These are phyloP conservation scores for Hypoxylon sp. DNA, from an alignment of 2,329 filamentous ascomycete genomes.

Conservation along the genomic window DNA sequence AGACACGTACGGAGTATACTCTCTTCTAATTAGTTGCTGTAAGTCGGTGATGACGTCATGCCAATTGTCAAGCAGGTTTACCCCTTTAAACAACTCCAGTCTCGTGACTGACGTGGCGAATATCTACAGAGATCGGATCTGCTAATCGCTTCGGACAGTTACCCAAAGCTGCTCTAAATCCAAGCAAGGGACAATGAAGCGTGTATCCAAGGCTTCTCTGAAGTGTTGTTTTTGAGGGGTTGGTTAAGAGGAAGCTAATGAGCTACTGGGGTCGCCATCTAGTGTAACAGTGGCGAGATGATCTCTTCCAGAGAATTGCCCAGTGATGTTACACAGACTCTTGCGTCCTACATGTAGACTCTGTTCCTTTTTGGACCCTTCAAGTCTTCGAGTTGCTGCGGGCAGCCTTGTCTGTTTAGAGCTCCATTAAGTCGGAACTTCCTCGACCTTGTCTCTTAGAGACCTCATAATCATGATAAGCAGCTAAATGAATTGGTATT, in stretches of 20 bases:
- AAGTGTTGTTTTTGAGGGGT: background rate
- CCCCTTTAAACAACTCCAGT: constrained; percentile 18
- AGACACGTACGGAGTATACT: constrained; percentile 31
- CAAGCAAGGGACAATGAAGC: constrained; percentile 13
- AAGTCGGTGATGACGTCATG: constrained; percentile 40
- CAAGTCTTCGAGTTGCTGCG: too few relatives aligned
- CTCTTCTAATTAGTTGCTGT: constrained; percentile 36
- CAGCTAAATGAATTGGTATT: too few relatives aligned
- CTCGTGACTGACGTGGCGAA: constrained; percentile 41
- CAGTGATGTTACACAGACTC: too few relatives aligned
- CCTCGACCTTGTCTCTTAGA: too few relatives aligned
- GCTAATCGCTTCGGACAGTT: background rate
- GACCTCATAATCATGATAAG: too few relatives aligned
- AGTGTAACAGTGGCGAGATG: background rate
- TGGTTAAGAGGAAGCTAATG: background rate
- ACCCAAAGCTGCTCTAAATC: background rate
- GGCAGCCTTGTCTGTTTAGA: too few relatives aligned
- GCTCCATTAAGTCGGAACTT: too few relatives aligned
- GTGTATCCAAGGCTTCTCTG: background rate
- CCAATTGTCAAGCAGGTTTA: constrained; percentile 42
- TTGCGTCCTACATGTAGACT: too few relatives aligned
- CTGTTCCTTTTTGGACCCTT: too few relatives aligned
- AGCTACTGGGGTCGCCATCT: background rate
- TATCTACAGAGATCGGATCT: constrained; percentile 8
- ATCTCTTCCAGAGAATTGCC: background rate